Evolutionary conservation across 371 early-diverging fungal species (phyloP).

Genomic region (Lichtheimia ornata): DNA sequence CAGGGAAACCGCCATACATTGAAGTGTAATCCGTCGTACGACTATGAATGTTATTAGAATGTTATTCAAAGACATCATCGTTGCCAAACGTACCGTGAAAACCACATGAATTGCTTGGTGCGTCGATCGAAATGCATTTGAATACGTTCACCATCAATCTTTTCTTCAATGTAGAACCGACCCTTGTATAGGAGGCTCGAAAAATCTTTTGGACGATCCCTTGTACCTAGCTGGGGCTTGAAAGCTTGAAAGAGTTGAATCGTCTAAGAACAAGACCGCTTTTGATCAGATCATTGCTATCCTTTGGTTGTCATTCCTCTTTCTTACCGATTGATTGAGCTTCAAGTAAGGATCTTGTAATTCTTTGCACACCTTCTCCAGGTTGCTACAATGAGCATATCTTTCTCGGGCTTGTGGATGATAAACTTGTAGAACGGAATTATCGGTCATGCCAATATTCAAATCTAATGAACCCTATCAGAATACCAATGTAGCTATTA

Average conservation of each 20-base stretch:
- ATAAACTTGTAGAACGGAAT: conserved; percentile 60
- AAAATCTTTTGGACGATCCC: conserved; percentile 40
- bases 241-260: conserved; percentile 55
- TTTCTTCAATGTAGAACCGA: conserved; percentile 75
- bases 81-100: conserved; percentile 43
- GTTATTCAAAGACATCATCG: not conserved
- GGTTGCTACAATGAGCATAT: conserved; percentile 64
- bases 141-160: conserved; percentile 79
- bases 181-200: conserved; percentile 40
- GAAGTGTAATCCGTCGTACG: conserved; percentile 61
- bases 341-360: conserved; percentile 40
- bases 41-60: conserved; percentile 4
- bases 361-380: conserved; percentile 57
- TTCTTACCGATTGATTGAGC: conserved; percentile 20
- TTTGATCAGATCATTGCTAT: not conserved
- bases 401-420: conserved; percentile 69
- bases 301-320: not conserved
- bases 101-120: conserved; percentile 52
- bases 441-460: conserved; percentile 72
- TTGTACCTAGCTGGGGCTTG: conserved; percentile 58
- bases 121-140: conserved; percentile 65
- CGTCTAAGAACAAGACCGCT: conserved; percentile 24
- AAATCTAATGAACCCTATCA: conserved; percentile 42
- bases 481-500: not conserved
- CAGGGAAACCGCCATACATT: conserved; percentile 57